These are phyloP conservation scores for Nematocida major DNA, from an alignment of 371 early-diverging fungal genomes.

Conservation along the genomic window DNA sequence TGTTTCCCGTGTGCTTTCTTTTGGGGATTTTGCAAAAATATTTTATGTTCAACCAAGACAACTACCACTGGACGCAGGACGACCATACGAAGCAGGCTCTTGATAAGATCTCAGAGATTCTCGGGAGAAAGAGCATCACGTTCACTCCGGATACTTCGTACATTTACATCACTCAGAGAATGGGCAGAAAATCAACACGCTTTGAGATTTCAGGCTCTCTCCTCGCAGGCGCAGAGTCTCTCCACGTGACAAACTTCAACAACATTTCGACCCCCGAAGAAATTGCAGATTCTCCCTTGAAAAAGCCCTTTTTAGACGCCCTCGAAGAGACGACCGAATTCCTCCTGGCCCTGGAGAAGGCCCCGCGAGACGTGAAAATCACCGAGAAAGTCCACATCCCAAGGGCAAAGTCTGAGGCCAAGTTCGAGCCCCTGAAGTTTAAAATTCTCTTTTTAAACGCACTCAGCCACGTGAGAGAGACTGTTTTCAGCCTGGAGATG, in stretches of 20 bases:
- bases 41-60: slow-evolving; percentile 44
- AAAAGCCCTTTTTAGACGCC: not conserved
- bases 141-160: not conserved
- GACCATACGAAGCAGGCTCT: slow-evolving; percentile 21
- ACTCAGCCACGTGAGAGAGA: too few species aligned
- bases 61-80: slow-evolving; percentile 52
- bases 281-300: not conserved
- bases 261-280: slow-evolving; percentile 4
- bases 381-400: too few species aligned
- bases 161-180: slow-evolving; percentile 25
- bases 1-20: not conserved
- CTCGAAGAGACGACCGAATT: not conserved
- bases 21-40: not conserved
- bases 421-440: too few species aligned
- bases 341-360: too few species aligned
- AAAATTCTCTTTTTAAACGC: too few species aligned
- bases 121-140: not conserved
- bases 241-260: not conserved
- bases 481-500: too few species aligned
- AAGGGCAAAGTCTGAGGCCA: too few species aligned
- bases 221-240: too few species aligned
- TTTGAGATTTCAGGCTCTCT: slow-evolving; percentile 6
- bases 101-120: not conserved
- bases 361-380: too few species aligned
- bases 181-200: not conserved